Evolutionary conservation across 805 yeast genomes (phyloP), one percentile per base, ranked within the genome.

Genomic region (Candida boleticola): DNA sequence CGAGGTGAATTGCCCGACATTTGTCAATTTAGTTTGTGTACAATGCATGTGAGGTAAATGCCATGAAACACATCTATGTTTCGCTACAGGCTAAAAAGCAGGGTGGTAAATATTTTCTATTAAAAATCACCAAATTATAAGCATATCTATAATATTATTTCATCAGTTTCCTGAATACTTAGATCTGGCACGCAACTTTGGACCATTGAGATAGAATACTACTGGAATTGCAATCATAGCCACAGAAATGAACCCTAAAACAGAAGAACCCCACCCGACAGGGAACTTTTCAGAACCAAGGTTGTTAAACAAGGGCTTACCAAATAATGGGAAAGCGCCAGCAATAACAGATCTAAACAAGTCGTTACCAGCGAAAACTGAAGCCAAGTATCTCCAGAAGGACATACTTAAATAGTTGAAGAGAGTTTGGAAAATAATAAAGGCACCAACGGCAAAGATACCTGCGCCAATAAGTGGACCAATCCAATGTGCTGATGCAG

Each of bases 281-380:
- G 85, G 84, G 53, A 64, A 81, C 31, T 66, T 70, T 1, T 68
- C 60, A 37, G 73, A 70, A 6, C 72, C 73, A 41, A 77, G 61
- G 50, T 77, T 73, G 41, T 66, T 61, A 55, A 74, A 85, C 77
- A 85, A 71, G 26, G 77, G 76, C 29, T 68, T 54, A 4, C 85
- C 84, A 58, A 85, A 83, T 39, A 85, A 66, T 31, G 86, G 85
- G 66, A 81, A 81, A 2, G 73, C 76, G 46, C 79, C 77, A 1
- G 82, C 85, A 49, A 74, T 70, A 2, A 60, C 60, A 5, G 78
- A 65, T 41, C 85, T 71, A 45, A 71, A 67, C 21, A 80, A 59
- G 29, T 66, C 75, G 51, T 78, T 79, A 31, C 80, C 77, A 4
- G 84, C 84, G 57, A 74, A 78, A 2, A 76, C 83, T 1, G 83